Base-by-base conservation (phyloP, 1,284 basidiomycete genomes). In the Tetrapyrgos nigripes region DNA sequence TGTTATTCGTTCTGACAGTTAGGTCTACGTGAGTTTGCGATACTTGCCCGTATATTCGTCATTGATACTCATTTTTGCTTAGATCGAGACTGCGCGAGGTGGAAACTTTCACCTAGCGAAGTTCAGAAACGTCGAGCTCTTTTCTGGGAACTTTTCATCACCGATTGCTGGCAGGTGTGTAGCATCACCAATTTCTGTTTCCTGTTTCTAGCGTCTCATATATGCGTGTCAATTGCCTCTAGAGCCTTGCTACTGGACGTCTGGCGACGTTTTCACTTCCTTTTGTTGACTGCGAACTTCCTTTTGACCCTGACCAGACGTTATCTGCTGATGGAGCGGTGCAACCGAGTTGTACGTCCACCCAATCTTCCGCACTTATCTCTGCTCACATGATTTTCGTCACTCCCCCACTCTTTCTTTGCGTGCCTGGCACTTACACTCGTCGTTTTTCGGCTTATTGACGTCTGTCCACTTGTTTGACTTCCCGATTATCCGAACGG, bases 111-210 rank as follows among this genome's bases (percentile, higher is more conserved):
- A 3, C 78, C 79, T 6, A 73, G 77, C 5, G 87, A 89, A 67
- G 85, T 87, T 3, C 85, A 90, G 72, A 86, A 88, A 67, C 81
- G 88, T 4, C 79, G 88, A n/a, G 83, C 83, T 2, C 69, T 90
- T 23, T 90, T 89, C 65, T 90, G 88, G 88, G 88, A 90, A 64
- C 63, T 90, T 29, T 88, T 86, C 64, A 84, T 87, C 61, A 86
- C 86, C 0, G 86, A 89, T 68, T 83, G 82, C 58, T 88, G 85
- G 86, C 86, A 86, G 77, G 86, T 85, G 61, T 26, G 78, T 59
- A 44, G 27, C 37, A 27, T 21, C 17, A 40, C 27, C 31, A 17
- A 47, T 21, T 37, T 26, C 14, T 31, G 28, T 28, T 31, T 28
- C 10, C 31, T 21, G 13, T 52, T 11, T 31, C 43, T 40, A 56